These are phyloP conservation scores for Neurospora intermedia DNA, from an alignment of 495 filamentous ascomycete species.

Conservation along the genomic window DNA sequence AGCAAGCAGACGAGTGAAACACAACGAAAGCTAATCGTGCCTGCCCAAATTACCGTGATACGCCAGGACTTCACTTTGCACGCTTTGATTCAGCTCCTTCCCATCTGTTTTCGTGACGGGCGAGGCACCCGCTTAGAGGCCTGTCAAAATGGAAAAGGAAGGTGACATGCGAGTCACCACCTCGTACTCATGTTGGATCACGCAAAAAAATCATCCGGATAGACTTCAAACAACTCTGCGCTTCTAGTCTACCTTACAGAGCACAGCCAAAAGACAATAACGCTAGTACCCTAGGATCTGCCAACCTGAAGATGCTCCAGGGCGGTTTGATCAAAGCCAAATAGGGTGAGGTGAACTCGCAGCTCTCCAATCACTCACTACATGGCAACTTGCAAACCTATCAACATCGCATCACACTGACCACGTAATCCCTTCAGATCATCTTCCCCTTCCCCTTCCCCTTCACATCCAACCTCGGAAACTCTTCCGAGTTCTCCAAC, in stretches of 20 bases:
- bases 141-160: background rate
- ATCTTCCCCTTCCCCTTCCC: slow-evolving; percentile 32
- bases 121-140: background rate
- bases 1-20: background rate
- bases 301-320: background rate
- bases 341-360: background rate
- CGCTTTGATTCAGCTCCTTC: background rate
- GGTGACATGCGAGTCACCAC: background rate
- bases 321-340: background rate
- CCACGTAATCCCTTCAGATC: background rate
- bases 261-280: background rate
- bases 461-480: slow-evolving; percentile 40
- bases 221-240: background rate
- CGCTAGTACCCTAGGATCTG: background rate
- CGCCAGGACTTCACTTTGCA: background rate
- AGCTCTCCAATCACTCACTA: background rate
- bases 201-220: background rate
- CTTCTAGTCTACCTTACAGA: background rate
- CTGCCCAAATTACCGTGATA: background rate
- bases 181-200: background rate
- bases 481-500: slow-evolving; percentile 40
- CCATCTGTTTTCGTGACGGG: background rate
- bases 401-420: background rate
- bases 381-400: background rate
- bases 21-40: background rate